Base-by-base conservation (phyloP, 805 yeast species). In the Myxozyma neglecta region DNA sequence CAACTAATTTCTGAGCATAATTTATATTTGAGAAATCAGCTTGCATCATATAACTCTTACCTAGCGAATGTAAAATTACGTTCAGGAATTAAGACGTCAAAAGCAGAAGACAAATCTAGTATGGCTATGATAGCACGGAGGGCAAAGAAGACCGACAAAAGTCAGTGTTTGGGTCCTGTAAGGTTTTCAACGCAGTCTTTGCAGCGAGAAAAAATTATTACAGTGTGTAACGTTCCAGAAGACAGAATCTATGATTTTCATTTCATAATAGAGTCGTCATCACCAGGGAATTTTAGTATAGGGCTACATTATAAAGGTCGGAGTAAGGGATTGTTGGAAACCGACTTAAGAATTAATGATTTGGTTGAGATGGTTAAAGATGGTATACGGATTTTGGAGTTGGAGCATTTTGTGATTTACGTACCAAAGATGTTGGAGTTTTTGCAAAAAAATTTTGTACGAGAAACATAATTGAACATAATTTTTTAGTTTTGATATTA, bases 41-140 rank as follows among this genome's bases (percentile, higher is more conserved):
- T 75, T 24, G 74, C 74, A 44, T 74, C 76, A 4, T 75, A 73
- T 66, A 65, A 72, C 36, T 72, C 76, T 29, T 75, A 75, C 60
- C 65, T 75, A 57, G 55, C 65, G 55, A 75, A 75, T 47, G 76
- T 74, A 20, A 69, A 77, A 16, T 62, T 65, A 51, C 75, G 73
- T 42, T 69, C 75, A 0, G 72, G 74, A 1, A 53, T 71, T 6
- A 68, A 69, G 59, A 66, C 60, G 48, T 69, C 68, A 44, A 70
- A 66, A 1, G 48, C 66, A 36, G 58, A 51, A 24, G 69, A 62
- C 20, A 55, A 58, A n/a, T 62, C 49, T 45, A 56, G 67, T 29
- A 24, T 63, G 32, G 54, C 53, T 32, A 11, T 58, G 37, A 18
- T 39, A 24, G 53, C 54, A 24, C 48, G 59, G 42, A 61, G 56